Percentiles rank a stretch among this genome's conserved stretches.
phyloP scores from a whole-genome alignment of 495 filamentous ascomycete species.

The Penicillium samsonianum region DNA sequence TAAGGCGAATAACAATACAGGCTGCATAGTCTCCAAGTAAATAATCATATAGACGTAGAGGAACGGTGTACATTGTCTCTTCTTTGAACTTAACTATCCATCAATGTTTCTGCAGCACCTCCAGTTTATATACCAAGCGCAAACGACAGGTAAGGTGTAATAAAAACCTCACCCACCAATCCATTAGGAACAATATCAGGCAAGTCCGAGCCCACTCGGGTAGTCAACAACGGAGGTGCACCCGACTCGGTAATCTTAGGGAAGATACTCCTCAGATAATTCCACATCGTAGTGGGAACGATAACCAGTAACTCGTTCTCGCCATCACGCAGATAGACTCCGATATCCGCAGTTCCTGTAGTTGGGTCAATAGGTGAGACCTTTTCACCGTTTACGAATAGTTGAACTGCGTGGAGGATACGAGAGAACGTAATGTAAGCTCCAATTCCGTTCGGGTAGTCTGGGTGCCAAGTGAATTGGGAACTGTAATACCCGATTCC shows the following conservation, averaged over 20 bases:
- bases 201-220: background rate
- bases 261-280: slow-evolving; percentile 28
- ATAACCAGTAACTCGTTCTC: slow-evolving; percentile 17
- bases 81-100: too few species aligned
- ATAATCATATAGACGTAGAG: too few species aligned
- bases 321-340: slow-evolving; percentile 18
- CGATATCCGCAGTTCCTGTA: slow-evolving; percentile 19
- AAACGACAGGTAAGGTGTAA: background rate
- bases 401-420: slow-evolving; percentile 16
- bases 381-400: slow-evolving; percentile 20
- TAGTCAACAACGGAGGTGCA: slow-evolving; percentile 3
- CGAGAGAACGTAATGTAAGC: slow-evolving; percentile 15
- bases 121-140: too few species aligned
- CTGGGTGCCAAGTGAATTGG: slow-evolving; percentile 37
- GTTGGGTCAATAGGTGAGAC: slow-evolving; percentile 24
- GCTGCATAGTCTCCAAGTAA: too few species aligned
- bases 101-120: too few species aligned
- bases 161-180: slow-evolving; percentile 13
- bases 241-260: slow-evolving; percentile 8
- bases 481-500: background rate
- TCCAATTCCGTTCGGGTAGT: background rate
- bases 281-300: slow-evolving; percentile 24
- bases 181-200: slow-evolving; percentile 11
- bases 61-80: too few species aligned
- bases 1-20: too few species aligned